Conservation (phyloP, 257 asterid species). For the Jaltomata sinuosa region DNA sequence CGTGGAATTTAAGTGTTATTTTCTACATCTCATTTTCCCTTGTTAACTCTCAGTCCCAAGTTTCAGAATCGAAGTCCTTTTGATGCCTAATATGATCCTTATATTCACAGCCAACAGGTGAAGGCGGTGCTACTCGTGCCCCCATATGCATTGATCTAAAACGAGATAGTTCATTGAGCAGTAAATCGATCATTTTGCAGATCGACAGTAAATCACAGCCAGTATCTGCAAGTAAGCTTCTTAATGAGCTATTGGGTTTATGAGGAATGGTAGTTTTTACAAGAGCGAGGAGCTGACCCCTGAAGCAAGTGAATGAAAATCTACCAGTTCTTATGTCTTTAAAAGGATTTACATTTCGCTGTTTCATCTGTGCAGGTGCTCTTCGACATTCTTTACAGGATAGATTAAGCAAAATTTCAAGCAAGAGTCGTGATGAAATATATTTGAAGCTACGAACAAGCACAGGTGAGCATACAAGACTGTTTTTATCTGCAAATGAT, state of each 20-base stretch:
- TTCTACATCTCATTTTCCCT: background rate
- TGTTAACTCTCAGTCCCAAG: background rate
- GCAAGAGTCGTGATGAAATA: conserved; percentile 89
- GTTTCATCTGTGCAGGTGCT: conserved; percentile 47
- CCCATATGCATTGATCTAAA: conserved; percentile 86
- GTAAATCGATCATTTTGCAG: conserved; percentile 79
- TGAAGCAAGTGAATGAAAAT: background rate
- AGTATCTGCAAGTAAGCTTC: conserved; percentile 68
- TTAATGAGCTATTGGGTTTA: background rate
- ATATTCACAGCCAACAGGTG: conserved; percentile 85
- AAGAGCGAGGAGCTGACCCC: background rate
- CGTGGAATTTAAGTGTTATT: background rate
- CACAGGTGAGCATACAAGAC: conserved; percentile 50
- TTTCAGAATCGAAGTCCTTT: background rate
- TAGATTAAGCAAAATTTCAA: conserved; percentile 73
- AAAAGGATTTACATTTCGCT: background rate
- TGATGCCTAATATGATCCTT: background rate
- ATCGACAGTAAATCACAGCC: conserved; percentile 89
- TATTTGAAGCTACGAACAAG: conserved; percentile 88
- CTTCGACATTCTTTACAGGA: conserved; percentile 95
- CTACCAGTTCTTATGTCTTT: background rate
- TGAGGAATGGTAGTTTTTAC: background rate
- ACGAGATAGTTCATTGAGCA: conserved; percentile 74
- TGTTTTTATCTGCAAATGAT: conserved; percentile 1
- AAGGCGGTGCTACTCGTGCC: conserved; percentile 99